Percentiles rank a stretch among this genome's conserved stretches.
These are phyloP conservation scores for Magnusiomyces fungicola DNA, from an alignment of 1,139 yeast genomes.

Conservation along the genomic window DNA sequence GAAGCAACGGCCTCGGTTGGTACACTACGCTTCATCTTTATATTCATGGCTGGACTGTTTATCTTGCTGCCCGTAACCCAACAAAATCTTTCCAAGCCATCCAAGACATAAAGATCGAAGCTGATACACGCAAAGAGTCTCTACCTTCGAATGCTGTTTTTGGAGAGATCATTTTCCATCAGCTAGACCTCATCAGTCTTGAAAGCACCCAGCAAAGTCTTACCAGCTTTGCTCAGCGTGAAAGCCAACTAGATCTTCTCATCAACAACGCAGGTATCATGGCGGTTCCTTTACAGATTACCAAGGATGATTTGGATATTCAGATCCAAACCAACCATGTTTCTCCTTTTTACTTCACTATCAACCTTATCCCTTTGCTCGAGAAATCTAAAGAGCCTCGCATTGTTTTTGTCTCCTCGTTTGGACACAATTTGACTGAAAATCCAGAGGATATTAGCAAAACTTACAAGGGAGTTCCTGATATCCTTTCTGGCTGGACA, in stretches of 20 bases:
- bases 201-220: slow-evolving; percentile 53
- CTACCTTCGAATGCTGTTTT: slow-evolving; percentile 21
- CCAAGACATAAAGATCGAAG: slow-evolving; percentile 47
- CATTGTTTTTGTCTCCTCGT: slow-evolving; percentile 59
- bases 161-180: slow-evolving; percentile 55
- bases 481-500: slow-evolving; percentile 47
- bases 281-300: slow-evolving; percentile 59
- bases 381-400: slow-evolving; percentile 43
- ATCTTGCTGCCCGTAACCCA: slow-evolving; percentile 62
- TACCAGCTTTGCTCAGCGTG: slow-evolving; percentile 41
- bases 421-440: slow-evolving; percentile 57
- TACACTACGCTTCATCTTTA: slow-evolving; percentile 67
- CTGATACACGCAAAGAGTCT: slow-evolving; percentile 29
- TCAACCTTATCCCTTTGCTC: slow-evolving; percentile 50
- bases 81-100: slow-evolving; percentile 52
- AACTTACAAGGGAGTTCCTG: slow-evolving; percentile 55
- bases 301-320: slow-evolving; percentile 69
- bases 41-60: slow-evolving; percentile 69
- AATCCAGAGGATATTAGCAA: slow-evolving; percentile 44
- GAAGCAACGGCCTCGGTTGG: slow-evolving; percentile 75
- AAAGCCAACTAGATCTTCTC: slow-evolving; percentile 49
- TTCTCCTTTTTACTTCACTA: slow-evolving; percentile 65
- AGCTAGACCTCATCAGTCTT: slow-evolving; percentile 56
- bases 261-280: slow-evolving; percentile 79
- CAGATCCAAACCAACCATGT: slow-evolving; percentile 76